These are phyloP conservation scores for Scheffersomyces segobiensis DNA, from an alignment of 1,139 yeast species.

Conservation along the genomic window DNA sequence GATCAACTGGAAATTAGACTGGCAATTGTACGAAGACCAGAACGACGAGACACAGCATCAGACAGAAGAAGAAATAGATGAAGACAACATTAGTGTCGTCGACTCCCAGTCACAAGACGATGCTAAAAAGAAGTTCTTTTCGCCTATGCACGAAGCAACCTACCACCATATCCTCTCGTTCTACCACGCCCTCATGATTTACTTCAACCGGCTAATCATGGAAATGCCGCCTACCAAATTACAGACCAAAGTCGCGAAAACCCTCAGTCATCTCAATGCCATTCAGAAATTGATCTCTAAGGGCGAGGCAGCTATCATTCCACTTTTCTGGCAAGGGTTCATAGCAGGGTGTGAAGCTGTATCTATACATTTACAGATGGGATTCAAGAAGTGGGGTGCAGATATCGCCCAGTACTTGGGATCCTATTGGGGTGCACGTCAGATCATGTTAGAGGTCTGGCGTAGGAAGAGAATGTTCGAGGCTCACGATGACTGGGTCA, in stretches of 20 bases:
- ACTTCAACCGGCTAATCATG: slow-evolving; percentile 67
- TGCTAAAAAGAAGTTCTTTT: slow-evolving; percentile 35
- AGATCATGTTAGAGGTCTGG: slow-evolving; percentile 87
- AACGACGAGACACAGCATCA: slow-evolving; percentile 3
- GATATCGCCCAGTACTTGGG: slow-evolving; percentile 74
- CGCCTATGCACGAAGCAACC: slow-evolving; percentile 70
- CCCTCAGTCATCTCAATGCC: slow-evolving; percentile 64
- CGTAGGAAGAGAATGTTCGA: slow-evolving; percentile 63
- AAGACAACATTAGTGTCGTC: slow-evolving; percentile 14
- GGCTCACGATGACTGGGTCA: slow-evolving; percentile 70
- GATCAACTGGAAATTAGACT: slow-evolving; percentile 66
- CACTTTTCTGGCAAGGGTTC: slow-evolving; percentile 87
- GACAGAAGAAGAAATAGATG: slow-evolving; percentile 9
- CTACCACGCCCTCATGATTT: slow-evolving; percentile 72
- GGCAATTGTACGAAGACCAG: slow-evolving; percentile 42
- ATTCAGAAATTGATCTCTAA: slow-evolving; percentile 58
- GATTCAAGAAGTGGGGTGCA: slow-evolving; percentile 81
- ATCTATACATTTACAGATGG: slow-evolving; percentile 56
- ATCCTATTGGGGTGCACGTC: slow-evolving; percentile 83
- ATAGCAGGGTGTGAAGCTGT: slow-evolving; percentile 86
- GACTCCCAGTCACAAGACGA: slow-evolving; percentile 15
- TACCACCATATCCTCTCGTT: slow-evolving; percentile 82
- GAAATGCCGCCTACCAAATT: slow-evolving; percentile 51
- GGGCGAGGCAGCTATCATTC: slow-evolving; percentile 63
- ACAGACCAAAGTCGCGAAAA: slow-evolving; percentile 61